Conservation (phyloP, 805 yeast species). For the Zygosaccharomyces bailii region DNA sequence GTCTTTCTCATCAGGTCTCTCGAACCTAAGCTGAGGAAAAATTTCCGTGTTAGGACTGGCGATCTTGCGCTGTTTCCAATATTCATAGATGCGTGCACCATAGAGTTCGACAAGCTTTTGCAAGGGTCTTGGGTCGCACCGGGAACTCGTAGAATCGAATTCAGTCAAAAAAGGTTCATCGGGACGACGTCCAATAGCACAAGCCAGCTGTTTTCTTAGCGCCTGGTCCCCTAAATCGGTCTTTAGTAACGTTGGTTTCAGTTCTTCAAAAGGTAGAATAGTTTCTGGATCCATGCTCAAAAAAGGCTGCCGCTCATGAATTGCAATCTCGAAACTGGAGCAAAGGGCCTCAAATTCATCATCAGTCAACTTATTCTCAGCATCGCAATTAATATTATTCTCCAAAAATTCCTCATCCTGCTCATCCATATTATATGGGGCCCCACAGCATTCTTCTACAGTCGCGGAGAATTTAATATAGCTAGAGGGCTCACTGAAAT, state of each 20-base stretch:
- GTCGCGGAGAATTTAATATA: conserved; percentile 90
- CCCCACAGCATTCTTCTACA: conserved; percentile 90
- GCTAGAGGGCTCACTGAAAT: conserved; percentile 66
- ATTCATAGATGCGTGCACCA: conserved; percentile 69
- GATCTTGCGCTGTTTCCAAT: conserved; percentile 77
- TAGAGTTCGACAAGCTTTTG: conserved; percentile 49
- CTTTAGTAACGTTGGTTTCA: conserved; percentile 49
- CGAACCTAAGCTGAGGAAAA: conserved; percentile 74
- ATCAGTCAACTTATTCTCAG: conserved; percentile 50
- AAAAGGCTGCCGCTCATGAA: conserved; percentile 83
- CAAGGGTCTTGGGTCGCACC: conserved; percentile 44
- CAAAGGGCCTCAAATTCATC: conserved; percentile 82
- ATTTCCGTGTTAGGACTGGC: conserved; percentile 65
- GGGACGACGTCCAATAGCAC: conserved; percentile 47
- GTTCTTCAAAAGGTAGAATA: conserved; percentile 65
- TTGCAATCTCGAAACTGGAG: conserved; percentile 67
- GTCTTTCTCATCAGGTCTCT: conserved; percentile 83
- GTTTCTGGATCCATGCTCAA: conserved; percentile 79
- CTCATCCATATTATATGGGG: conserved; percentile 87
- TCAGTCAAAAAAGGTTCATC: conserved; percentile 53
- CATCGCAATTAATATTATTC: conserved; percentile 38
- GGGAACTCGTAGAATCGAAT: conserved; percentile 40
- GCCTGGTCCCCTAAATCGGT: conserved; percentile 44
- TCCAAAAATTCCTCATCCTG: conserved; percentile 67
- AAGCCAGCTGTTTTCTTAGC: conserved; percentile 54